Percentiles rank a stretch among this genome's conserved stretches.
Evolutionary conservation across 345 rosid species (phyloP).

Genomic region (Aurinia saxatilis): DNA sequence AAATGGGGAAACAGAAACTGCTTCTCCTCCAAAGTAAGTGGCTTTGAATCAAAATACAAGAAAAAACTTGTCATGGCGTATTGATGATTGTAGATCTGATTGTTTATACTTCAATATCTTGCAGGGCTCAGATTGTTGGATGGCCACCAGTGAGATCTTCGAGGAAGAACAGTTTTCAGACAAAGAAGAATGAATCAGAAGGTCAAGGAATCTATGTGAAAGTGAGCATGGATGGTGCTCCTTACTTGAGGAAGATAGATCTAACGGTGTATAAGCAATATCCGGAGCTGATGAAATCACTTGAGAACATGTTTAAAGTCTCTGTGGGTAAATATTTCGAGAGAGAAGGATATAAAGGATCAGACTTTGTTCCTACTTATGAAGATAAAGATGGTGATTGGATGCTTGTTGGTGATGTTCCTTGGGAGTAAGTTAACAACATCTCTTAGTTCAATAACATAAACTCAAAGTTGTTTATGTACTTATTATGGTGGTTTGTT

Average conservation of each 20-base stretch:
- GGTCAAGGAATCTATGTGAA: constrained; percentile 50
- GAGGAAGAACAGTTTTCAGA: constrained; percentile 41
- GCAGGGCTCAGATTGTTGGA: constrained; percentile 64
- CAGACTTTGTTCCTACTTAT: constrained; percentile 71
- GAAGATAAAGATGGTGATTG: constrained; percentile 89
- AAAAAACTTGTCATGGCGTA: background rate
- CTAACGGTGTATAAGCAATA: constrained; percentile 54
- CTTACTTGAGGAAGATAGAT: constrained; percentile 76
- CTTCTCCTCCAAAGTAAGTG: constrained; percentile 70
- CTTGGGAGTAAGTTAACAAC: constrained; percentile 45
- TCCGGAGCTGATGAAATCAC: constrained; percentile 49
- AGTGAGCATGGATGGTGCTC: constrained; percentile 95
- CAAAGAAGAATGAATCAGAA: constrained; percentile 48
- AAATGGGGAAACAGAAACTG: constrained; percentile 26
- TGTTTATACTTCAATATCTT: background rate
- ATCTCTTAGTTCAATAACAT: background rate
- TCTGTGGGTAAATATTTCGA: constrained; percentile 55
- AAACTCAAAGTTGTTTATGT: background rate
- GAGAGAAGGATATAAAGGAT: constrained; percentile 80
- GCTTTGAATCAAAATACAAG: background rate
- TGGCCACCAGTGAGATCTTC: constrained; percentile 76
- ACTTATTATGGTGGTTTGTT: constrained; percentile 4
- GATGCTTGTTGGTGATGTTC: constrained; percentile 94
- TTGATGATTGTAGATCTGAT: background rate
- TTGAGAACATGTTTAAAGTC: constrained; percentile 75